phyloP scores from a whole-genome alignment of 2,329 filamentous ascomycete species.

The Helotiales sp. region DNA sequence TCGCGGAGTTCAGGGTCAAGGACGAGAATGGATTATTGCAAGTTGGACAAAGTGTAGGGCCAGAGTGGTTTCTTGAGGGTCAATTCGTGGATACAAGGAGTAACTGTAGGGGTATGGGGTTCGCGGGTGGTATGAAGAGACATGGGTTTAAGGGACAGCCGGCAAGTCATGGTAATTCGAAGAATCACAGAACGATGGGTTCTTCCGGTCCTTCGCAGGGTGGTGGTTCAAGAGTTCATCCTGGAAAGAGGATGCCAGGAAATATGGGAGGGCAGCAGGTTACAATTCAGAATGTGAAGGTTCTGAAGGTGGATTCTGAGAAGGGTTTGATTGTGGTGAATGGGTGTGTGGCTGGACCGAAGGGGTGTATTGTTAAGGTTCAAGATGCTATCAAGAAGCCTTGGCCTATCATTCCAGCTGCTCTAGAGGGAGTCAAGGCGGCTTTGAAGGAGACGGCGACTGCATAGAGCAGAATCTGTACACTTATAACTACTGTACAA shows the following conservation, averaged over 20 bases:
- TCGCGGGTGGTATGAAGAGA: slow-evolving; percentile 96
- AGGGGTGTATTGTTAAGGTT: slow-evolving; percentile 79
- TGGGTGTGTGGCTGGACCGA: slow-evolving; percentile 84
- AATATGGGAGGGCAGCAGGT: slow-evolving; percentile 89
- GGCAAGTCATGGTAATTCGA: slow-evolving; percentile 91
- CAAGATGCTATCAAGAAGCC: slow-evolving; percentile 91
- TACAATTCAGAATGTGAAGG: slow-evolving; percentile 87
- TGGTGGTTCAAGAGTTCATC: slow-evolving; percentile 85
- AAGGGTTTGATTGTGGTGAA: slow-evolving; percentile 87
- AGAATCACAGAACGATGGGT: slow-evolving; percentile 90
- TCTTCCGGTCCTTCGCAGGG: slow-evolving; percentile 88
- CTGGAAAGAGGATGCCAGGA: slow-evolving; percentile 97
- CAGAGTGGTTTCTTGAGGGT: slow-evolving; percentile 89
- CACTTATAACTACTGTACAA: slow-evolving; percentile 30
- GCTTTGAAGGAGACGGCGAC: slow-evolving; percentile 45
- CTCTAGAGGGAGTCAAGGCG: slow-evolving; percentile 50
- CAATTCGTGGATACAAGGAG: slow-evolving; percentile 87
- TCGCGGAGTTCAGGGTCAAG: slow-evolving; percentile 86
- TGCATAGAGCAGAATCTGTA: slow-evolving; percentile 22
- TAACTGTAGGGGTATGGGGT: slow-evolving; percentile 84
- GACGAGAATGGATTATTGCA: slow-evolving; percentile 70
- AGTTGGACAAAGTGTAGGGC: slow-evolving; percentile 73
- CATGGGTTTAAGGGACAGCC: slow-evolving; percentile 88
- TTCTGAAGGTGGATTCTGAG: slow-evolving; percentile 83
- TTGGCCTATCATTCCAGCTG: slow-evolving; percentile 59